Evolutionary conservation across 2,329 filamentous ascomycete species (phyloP), one percentile per base, ranked within the genome.

Genomic region (Pyricularia sp.): DNA sequence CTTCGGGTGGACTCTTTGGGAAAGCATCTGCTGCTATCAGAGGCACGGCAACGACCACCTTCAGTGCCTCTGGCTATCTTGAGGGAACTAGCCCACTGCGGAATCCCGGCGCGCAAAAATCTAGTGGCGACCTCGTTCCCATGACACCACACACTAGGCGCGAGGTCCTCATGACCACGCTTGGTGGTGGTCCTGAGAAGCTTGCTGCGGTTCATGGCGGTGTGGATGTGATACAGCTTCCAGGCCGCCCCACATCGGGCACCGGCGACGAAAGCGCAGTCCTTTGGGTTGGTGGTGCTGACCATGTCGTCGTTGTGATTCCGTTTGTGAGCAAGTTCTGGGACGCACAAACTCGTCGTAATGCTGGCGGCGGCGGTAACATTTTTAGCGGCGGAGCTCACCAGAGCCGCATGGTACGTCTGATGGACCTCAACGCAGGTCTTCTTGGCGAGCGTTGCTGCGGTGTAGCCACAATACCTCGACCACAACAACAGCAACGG

Each of bases 111-210:
- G 72, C 74, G 10, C 76, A 76, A 63, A 75, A 75, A 72, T 72
- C 72, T 69, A 75, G 67, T 0, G 77, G 78, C 19, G 84, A 84
- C 44, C 86, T 87, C 67, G 82, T 83, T 10, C 85, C 85, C 10
- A 85, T 87, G 84, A 87, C 85, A 1, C 85, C 85, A 0, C 83
- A 85, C 67, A 84, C 83, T 10, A 78, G 84, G 53, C 80, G 80
- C 53, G 82, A 84, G 66, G 82, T 79, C 4, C 75, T 82, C 4
- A 75, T 77, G 12, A 77, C 78, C 1, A 75, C 77, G 33, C 74
- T 79, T 19, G 73, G 73, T 0, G 72, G 76, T 7, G 79, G 79
- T 0, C 75, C 79, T 5, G 83, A 85, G 67, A 80, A 81, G 3
- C 75, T 86, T 1, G 77, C 80, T 4, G 73, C 78, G 0, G 77